Percentiles rank a stretch among this genome's conserved stretches.
Conservation (phyloP, 2,329 filamentous ascomycete genomes). For the Fusarium penzigii region DNA sequence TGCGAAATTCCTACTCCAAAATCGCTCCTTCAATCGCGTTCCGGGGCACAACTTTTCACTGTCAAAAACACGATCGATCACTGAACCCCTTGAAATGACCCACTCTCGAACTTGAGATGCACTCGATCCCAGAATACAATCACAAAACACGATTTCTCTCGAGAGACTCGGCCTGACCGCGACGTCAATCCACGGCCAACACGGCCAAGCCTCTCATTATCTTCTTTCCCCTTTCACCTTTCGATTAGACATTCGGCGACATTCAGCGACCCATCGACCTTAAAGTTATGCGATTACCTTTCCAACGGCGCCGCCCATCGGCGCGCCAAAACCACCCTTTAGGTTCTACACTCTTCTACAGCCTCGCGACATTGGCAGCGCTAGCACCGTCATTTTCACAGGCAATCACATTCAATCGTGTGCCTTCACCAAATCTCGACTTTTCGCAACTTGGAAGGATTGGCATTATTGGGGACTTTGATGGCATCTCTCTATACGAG, state of each 20-base stretch:
- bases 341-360: slow-evolving; percentile 23
- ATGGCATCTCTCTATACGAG: slow-evolving; percentile 86
- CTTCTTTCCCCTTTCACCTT: slow-evolving; percentile 1
- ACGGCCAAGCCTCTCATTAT: background rate
- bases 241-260: background rate
- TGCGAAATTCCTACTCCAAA: background rate
- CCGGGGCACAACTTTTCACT: slow-evolving; percentile 3
- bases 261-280: slow-evolving; percentile 16
- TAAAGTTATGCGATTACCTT: slow-evolving; percentile 51
- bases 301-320: slow-evolving; percentile 42
- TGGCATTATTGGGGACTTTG: slow-evolving; percentile 85
- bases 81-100: slow-evolving; percentile 28
- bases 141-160: slow-evolving; percentile 10
- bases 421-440: slow-evolving; percentile 73
- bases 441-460: slow-evolving; percentile 77
- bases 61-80: slow-evolving; percentile 17
- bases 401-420: slow-evolving; percentile 60
- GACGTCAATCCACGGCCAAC: background rate
- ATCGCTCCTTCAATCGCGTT: slow-evolving; percentile 2
- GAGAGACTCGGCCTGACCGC: background rate
- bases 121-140: slow-evolving; percentile 16
- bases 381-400: slow-evolving; percentile 44
- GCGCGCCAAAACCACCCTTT: slow-evolving; percentile 38
- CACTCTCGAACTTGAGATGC: slow-evolving; percentile 33
- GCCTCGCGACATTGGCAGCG: slow-evolving; percentile 43